Conservation (phyloP, 805 yeast genomes). For the Metschnikowia borealis region DNA sequence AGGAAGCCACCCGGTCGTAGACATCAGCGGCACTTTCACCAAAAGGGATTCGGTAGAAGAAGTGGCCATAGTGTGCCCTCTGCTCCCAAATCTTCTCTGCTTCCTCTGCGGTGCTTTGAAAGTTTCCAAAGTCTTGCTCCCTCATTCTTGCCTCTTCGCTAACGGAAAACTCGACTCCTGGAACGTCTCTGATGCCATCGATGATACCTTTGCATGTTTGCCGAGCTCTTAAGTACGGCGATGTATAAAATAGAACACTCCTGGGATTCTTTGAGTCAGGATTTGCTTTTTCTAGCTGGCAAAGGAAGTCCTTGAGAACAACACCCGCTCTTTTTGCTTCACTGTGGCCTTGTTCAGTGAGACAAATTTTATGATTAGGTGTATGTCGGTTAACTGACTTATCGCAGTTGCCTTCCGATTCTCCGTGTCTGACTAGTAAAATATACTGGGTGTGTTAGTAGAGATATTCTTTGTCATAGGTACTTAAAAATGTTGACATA, state of each 20-base stretch:
- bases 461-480: neutral
- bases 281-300: constrained; percentile 25
- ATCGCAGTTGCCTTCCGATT: constrained; percentile 85
- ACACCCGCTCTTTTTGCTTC: constrained; percentile 62
- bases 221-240: constrained; percentile 81
- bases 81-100: constrained; percentile 83
- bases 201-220: constrained; percentile 75
- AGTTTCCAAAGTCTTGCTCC: constrained; percentile 94
- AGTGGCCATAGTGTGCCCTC: constrained; percentile 76
- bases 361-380: constrained; percentile 75
- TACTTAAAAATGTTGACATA: constrained; percentile 17
- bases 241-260: constrained; percentile 70
- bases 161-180: constrained; percentile 45
- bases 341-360: constrained; percentile 66
- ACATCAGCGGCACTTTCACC: constrained; percentile 98
- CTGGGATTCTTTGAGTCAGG: constrained; percentile 18
- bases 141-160: constrained; percentile 89
- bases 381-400: constrained; percentile 71
- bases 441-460: constrained; percentile 47
- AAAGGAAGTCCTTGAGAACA: constrained; percentile 39
- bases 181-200: constrained; percentile 48
- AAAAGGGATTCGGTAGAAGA: constrained; percentile 82
- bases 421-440: constrained; percentile 84
- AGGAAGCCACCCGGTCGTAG: constrained; percentile 84
- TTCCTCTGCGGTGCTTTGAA: constrained; percentile 69